Evolutionary conservation across 495 filamentous ascomycete species (phyloP).

Genomic region (Trichoderma reesei): DNA sequence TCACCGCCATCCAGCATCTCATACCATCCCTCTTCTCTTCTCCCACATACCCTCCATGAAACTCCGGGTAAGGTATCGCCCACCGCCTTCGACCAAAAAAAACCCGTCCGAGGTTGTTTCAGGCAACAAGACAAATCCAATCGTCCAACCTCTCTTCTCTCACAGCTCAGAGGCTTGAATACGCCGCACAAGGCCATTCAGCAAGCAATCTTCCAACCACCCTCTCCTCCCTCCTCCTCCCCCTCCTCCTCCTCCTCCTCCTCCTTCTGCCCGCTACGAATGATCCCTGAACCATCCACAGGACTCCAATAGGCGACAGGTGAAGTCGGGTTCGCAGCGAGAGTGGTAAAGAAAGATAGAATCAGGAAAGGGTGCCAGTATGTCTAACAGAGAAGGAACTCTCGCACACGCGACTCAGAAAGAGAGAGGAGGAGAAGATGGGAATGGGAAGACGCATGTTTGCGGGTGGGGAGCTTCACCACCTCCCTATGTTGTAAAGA

Average conservation of each 20-base stretch:
- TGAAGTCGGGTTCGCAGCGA: not conserved
- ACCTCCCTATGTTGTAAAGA: slow-evolving; percentile 11
- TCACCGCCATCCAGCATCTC: no score
- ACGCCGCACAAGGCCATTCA: not conserved
- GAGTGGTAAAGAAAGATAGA: not conserved
- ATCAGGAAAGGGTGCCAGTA: not conserved
- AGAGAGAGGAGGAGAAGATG: slow-evolving; percentile 1
- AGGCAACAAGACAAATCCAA: not conserved
- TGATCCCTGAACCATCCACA: not conserved
- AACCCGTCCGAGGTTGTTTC: not conserved
- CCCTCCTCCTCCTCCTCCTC: not conserved
- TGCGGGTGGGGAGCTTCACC: not conserved
- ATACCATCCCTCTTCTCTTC: not conserved
- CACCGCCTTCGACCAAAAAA: not conserved
- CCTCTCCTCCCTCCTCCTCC: not conserved
- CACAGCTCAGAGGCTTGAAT: not conserved
- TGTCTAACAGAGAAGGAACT: not conserved
- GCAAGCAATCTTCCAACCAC: not conserved
- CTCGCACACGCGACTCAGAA: not conserved
- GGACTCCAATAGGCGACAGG: not conserved
- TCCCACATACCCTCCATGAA: not conserved
- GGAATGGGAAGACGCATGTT: not conserved
- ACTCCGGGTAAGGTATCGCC: not conserved
- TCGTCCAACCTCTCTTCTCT: not conserved
- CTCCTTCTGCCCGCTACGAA: not conserved